These are phyloP conservation scores for Ogataea hybrid DNA, from an alignment of 1,139 yeast species.

Conservation along the genomic window DNA sequence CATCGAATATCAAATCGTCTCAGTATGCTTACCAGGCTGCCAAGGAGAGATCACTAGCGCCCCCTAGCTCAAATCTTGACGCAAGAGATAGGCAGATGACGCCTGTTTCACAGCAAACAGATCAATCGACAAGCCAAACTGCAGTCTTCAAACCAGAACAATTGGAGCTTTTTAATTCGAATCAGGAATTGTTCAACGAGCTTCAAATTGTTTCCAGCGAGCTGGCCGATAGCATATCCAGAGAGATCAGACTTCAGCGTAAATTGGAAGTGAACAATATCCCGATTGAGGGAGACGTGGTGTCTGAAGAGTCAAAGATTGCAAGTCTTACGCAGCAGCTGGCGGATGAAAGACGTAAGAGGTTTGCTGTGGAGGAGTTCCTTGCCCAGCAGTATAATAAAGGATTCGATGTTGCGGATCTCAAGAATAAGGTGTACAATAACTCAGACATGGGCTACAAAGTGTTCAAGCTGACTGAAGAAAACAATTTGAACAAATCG, in stretches of 20 bases:
- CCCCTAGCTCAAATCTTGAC: too few species aligned
- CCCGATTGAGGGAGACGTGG: constrained; percentile 23
- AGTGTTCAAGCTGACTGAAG: too few species aligned
- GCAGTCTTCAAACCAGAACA: constrained; percentile 52
- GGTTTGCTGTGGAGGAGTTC: constrained; percentile 65
- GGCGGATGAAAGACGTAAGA: constrained; percentile 60
- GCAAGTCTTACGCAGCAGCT: constrained; percentile 55
- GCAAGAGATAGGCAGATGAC: too few species aligned
- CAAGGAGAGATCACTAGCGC: too few species aligned
- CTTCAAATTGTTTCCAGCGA: constrained; percentile 68
- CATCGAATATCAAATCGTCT: not conserved
- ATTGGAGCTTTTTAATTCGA: constrained; percentile 58
- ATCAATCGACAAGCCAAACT: not conserved
- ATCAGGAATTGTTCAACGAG: constrained; percentile 57
- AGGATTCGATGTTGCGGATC: constrained; percentile 11
- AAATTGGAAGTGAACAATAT: constrained; percentile 29
- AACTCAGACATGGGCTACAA: too few species aligned
- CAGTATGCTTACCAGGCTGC: not conserved
- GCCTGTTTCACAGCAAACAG: not conserved
- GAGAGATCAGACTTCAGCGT: constrained; percentile 60
- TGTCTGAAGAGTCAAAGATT: constrained; percentile 46
- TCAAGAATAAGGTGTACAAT: constrained; percentile 53
- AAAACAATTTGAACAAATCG: too few species aligned
- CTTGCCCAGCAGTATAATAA: constrained; percentile 18
- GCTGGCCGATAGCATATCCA: constrained; percentile 64